Evolutionary conservation across 164 flowering plant genomes (phyloP), one percentile per base, ranked within the genome.

Genomic region (Stephania yunnanensis): DNA sequence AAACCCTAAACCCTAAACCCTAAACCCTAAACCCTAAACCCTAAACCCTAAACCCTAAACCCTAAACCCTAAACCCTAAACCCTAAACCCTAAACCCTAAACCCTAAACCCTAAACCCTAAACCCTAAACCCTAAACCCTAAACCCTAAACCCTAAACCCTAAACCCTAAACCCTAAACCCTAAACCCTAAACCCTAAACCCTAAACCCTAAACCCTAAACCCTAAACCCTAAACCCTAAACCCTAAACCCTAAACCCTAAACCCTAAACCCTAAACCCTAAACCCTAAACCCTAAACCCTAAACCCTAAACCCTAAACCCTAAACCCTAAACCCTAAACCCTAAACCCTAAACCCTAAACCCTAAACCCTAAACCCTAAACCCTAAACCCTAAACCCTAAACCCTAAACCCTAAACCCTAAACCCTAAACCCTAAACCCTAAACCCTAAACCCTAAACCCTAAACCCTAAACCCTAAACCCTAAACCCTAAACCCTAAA

Each of bases 301-400:
- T 30, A 30, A 68, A 68, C 70, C 70, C 70, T 68, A 68, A 68
- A 68, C 70, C 70, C 11, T 25, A 68, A 68, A 25, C 25, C 70
- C 70, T 3, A 29, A 68, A 68, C 70, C 70, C 70, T 68, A 25
- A 25, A 25, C n/a, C 25, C 25, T 25, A 25, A 25, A 25, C 25
- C 25, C 25, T 25, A 25, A 68, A 68, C 70, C 70, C 70, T 68
- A 68, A 68, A 68, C 70, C 70, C 58, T 53, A 74, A 67, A 25
- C 25, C 25, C 25, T 25, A n/a, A n/a, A n/a, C n/a, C n/a, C n/a
- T n/a, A n/a, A n/a, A n/a, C 63, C 77, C 71, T 13, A 46, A 74
- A 68, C 71, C n/a, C 77, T 50, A 46, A 74, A 74, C 63, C 76
- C 77, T 48, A 67, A 74, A 74, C 71, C 77, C 77, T 74, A 74